Percentiles rank a stretch among this genome's conserved stretches.
Evolutionary conservation across 306 rosid species (phyloP).

Genomic region (Prunus persica): DNA sequence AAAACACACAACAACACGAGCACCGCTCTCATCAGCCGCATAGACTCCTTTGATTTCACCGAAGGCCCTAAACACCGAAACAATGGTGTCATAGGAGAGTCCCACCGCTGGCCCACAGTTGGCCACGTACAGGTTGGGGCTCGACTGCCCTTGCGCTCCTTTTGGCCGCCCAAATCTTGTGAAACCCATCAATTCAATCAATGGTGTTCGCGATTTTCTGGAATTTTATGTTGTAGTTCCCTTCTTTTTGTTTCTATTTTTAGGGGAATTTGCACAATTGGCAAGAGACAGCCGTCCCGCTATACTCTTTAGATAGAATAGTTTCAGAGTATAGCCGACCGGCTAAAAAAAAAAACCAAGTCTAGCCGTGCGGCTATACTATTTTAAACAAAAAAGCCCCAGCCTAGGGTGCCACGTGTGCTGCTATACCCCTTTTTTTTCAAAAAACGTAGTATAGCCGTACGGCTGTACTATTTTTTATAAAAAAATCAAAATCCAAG

Average conservation of each 20-base stretch:
- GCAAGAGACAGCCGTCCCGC: no score
- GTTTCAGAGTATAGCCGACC: no score
- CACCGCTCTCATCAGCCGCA: constrained; percentile 80
- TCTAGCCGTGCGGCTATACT: no score
- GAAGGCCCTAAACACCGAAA: constrained; percentile 51
- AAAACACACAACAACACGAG: constrained; percentile 71
- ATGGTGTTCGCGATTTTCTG: neutral
- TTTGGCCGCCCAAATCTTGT: constrained; percentile 66
- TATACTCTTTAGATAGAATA: no score
- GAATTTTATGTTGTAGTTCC: neutral
- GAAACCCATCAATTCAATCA: constrained; percentile 45
- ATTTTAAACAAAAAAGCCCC: no score
- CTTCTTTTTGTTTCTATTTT: neutral
- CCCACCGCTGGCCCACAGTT: constrained; percentile 87
- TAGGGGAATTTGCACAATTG: no score
- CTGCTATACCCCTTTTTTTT: no score
- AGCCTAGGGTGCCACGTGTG: no score
- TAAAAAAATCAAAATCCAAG: no score
- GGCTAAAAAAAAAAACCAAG: no score
- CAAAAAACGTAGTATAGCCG: no score
- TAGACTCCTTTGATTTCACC: constrained; percentile 64
- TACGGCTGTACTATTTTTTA: no score
- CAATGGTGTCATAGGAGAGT: constrained; percentile 43
- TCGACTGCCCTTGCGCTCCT: constrained; percentile 32
- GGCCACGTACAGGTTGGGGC: constrained; percentile 74